Base-by-base conservation (phyloP, 2,329 filamentous ascomycete species). In the Cladosporium sp. region DNA sequence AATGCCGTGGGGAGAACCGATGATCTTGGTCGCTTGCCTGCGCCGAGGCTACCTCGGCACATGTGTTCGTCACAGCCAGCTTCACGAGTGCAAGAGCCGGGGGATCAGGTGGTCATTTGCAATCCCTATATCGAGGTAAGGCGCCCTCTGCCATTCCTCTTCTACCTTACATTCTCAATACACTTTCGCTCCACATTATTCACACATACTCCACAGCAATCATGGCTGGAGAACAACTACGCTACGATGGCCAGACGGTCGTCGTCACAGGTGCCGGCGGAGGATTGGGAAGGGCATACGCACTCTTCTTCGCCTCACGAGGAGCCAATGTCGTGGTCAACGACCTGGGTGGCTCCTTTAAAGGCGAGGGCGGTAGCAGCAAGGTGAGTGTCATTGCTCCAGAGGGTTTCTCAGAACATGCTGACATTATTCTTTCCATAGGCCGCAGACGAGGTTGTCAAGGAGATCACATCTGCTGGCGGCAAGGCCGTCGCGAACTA, bases 401-500 rank as follows among this genome's bases (percentile, higher is more conserved):
- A 30, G 18, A 34, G 7, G 8, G 7, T 24, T 1, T 14, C 18
- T 30, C 32, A 11, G 2, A n/a, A 3, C 28, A 30, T 34, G 32
- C 44, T 65, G 18, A 65, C 58, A 30, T 8, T 34, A 21, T 34
- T 44, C 10, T 26, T 32, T 21, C 24, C 15, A 14, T 67, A 94
- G 91, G 89, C 90, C 69, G 92, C 92, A 74, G 92, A 96, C 85
- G 86, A 89, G 57, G 90, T 94, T 67, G 91, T 94, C 77, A 83
- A 92, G 73, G 89, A 92, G 82, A 94, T 94, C 80, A 93, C 90
- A 80, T 86, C 88, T 77, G 90, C 90, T 63, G 95, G 95, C 79
- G 95, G 95, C 79, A 96, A 97, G 81, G 95, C 95, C 67, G 93
- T 97, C 59, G 93, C 94, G 80, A 98, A 97, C 87, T 98, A 98